phyloP scores from a whole-genome alignment of 2,329 filamentous ascomycete genomes.

The Seiridium cupressi region DNA sequence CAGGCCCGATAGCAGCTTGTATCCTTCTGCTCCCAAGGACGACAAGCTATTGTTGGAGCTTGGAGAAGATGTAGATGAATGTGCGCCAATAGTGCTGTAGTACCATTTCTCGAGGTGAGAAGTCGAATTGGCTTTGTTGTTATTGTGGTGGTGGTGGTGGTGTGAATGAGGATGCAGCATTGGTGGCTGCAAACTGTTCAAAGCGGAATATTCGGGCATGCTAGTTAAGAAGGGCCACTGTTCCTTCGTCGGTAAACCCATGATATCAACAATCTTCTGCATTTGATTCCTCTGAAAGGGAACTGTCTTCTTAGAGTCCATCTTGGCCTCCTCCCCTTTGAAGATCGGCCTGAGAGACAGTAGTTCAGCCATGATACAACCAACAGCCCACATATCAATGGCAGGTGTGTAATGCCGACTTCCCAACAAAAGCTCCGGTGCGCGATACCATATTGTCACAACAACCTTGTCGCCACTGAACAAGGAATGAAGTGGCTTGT shows the following conservation, averaged over 20 bases:
- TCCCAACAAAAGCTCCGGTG: conserved; percentile 88
- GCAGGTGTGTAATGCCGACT: conserved; percentile 96
- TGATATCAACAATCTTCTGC: conserved; percentile 97
- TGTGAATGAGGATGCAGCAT: conserved; percentile 44
- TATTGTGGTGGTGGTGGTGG: conserved; percentile 15
- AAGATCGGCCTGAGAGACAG: conserved; percentile 91
- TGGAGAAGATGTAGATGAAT: conserved; percentile 44
- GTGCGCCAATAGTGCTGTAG: conserved; percentile 64
- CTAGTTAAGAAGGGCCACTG: conserved; percentile 80
- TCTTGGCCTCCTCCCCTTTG: conserved; percentile 98
- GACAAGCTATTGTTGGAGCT: conserved; percentile 39
- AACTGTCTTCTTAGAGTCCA: conserved; percentile 96
- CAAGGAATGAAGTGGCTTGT: conserved; percentile 87
- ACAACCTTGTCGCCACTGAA: conserved; percentile 97
- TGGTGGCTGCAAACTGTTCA: conserved; percentile 55
- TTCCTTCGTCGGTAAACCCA: conserved; percentile 86
- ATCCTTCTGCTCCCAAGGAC: conserved; percentile 72
- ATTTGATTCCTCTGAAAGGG: conserved; percentile 98
- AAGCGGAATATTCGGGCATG: conserved; percentile 83
- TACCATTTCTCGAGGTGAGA: conserved; percentile 76
- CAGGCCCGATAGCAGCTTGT: conserved; percentile 75
- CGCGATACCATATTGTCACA: conserved; percentile 98
- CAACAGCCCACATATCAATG: conserved; percentile 96
- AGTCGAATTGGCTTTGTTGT: conserved; percentile 29
- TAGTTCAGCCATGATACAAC: conserved; percentile 96